Percentiles rank a stretch among this genome's conserved stretches.
Conservation (phyloP, 192 early-diverging fungal genomes). For the Rhizoclosmatium globosum region DNA sequence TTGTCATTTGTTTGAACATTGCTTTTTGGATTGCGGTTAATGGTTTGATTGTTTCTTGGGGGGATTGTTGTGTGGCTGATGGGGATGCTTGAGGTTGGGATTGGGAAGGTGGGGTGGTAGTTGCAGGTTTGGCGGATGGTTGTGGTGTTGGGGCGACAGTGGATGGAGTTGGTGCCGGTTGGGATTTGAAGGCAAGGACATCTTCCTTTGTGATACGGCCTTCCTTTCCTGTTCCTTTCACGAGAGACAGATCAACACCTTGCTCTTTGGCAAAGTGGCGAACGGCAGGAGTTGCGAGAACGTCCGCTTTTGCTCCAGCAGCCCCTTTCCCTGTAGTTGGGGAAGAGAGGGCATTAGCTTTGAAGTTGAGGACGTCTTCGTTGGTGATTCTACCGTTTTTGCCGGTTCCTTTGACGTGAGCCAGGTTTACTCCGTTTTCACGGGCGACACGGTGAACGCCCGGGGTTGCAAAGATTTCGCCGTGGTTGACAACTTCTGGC, state of each 20-base stretch:
- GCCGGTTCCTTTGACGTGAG: neutral
- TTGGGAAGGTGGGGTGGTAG: too few relatives aligned
- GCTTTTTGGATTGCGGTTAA: conserved; percentile 90
- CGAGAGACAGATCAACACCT: conserved; percentile 73
- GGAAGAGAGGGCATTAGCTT: neutral
- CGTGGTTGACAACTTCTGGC: neutral
- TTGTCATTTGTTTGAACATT: conserved; percentile 97
- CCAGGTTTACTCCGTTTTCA: conserved; percentile 70
- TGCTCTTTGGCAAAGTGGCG: conserved; percentile 84
- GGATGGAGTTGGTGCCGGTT: neutral
- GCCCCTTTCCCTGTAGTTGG: neutral
- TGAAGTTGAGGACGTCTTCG: conserved; percentile 81
- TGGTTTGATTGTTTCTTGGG: conserved; percentile 65
- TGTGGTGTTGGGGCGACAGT: neutral
- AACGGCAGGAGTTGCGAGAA: conserved; percentile 90
- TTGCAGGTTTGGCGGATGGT: neutral
- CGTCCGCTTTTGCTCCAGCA: neutral
- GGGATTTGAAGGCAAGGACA: conserved; percentile 64
- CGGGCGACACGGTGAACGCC: conserved; percentile 36
- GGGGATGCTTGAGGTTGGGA: too few relatives aligned
- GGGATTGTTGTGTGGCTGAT: too few relatives aligned
- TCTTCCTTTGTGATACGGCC: conserved; percentile 95
- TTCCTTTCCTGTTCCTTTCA: conserved; percentile 82
- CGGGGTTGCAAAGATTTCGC: conserved; percentile 78
- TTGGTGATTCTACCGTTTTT: conserved; percentile 73